Conservation (phyloP, 352 stramenopile species). For the Pythium brassicae region DNA sequence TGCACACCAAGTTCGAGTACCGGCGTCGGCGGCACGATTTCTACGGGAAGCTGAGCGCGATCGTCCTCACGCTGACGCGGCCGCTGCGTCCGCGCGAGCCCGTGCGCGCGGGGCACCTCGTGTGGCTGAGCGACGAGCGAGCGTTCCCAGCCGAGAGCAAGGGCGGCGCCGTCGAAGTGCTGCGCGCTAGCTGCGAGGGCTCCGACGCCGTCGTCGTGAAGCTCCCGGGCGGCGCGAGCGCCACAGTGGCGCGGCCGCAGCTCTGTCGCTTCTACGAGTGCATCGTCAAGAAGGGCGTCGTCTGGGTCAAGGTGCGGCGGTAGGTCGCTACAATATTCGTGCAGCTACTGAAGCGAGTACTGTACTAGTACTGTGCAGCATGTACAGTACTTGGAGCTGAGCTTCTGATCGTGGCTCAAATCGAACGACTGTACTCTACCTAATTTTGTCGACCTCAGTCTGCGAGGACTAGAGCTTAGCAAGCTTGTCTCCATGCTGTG, state of each 20-base stretch:
- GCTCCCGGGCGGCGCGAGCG: conserved; percentile 12
- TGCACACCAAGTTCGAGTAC: conserved; percentile 36
- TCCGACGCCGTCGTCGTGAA: conserved; percentile 23
- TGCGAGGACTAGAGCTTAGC: no score
- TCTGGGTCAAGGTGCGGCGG: conserved; percentile 16
- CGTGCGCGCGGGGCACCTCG: conserved; percentile 24
- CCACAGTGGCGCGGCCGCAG: conserved; percentile 14
- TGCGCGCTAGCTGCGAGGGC: conserved; percentile 12
- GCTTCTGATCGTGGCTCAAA: no score
- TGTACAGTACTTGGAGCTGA: no score
- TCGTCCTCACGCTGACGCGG: conserved; percentile 44
- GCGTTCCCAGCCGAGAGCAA: background rate
- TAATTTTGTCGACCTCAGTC: no score
- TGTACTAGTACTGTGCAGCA: no score
- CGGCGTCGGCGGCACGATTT: conserved; percentile 31
- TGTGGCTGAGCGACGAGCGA: conserved; percentile 26
- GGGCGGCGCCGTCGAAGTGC: conserved; percentile 28
- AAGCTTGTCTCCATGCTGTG: no score
- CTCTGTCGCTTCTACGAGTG: conserved; percentile 34
- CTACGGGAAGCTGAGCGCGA: conserved; percentile 25
- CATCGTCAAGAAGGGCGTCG: conserved; percentile 29
- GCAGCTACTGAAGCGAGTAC: no score
- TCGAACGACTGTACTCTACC: no score
- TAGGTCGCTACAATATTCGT: background rate
- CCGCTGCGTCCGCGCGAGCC: conserved; percentile 17